Evolutionary conservation across 2,329 filamentous ascomycete genomes (phyloP), one percentile per base, ranked within the genome.

Genomic region (Fusarium oligoseptatum): DNA sequence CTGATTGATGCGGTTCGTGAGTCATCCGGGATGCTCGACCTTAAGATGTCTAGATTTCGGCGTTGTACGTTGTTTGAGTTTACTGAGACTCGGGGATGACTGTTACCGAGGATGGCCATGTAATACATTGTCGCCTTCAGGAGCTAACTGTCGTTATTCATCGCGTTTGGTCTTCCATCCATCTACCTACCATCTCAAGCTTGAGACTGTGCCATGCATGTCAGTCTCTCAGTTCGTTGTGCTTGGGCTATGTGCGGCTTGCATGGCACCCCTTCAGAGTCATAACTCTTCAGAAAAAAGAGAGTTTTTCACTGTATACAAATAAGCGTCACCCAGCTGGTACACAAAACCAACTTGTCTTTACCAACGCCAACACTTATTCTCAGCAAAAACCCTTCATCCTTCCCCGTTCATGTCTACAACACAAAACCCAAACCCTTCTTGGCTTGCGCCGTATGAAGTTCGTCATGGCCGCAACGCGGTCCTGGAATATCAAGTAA

Each of bases 401-500:
- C 2, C 41, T 15, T 45, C 41, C 11, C 41, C 12, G 2, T 45
- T 6, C 20, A 48, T 48, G 43, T 24, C 43, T 24, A 48, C 20
- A 48, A 9, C 43, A 48, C 20, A 24, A 48, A 2, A 10, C 2
- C 1, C 43, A 24, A 1, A 0, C 20, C 43, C 20, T 2, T 48
- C 20, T 15, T 24, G 43, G 43, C 48, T 52, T 20, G 17, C 48
- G 10, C 48, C 24, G 10, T 52, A 32, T 6, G 17, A 22, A 24
- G 17, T 37, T 24, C 14, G 12, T 0, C 8, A 22, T 11, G 52
- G 12, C 3, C 0, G 3, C 7, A 4, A n/a, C 17, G 4, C 3
- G 1, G 15, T 17, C 27, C 3, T 0, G 24, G 2, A 1, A 29
- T 2, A 1, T 5, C 5, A 48, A 50, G 3, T 2, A 27, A 27